These are phyloP conservation scores for Lagerstroemia speciosa DNA, from an alignment of 345 rosid species.

Conservation along the genomic window DNA sequence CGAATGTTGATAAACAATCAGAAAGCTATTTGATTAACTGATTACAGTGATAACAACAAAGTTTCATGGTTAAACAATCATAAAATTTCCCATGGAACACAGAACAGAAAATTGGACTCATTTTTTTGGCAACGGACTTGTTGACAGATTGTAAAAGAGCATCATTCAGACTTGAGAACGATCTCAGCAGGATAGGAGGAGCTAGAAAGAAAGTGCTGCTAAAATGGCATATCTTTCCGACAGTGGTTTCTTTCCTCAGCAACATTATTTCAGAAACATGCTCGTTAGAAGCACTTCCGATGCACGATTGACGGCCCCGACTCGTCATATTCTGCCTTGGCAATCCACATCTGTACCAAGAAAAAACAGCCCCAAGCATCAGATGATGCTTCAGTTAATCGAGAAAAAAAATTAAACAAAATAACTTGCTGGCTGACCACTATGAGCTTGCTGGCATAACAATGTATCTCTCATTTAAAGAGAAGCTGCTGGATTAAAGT, in stretches of 20 bases:
- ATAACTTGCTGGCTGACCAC: not conserved
- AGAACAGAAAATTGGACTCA: not conserved
- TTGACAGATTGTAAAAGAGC: not conserved
- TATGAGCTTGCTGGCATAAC: not conserved
- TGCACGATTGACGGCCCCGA: conserved; percentile 46
- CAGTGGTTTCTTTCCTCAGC: conserved; percentile 15
- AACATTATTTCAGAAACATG: conserved; percentile 11
- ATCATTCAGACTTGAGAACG: not conserved
- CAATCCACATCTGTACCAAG: conserved; percentile 39
- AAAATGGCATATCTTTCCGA: conserved; percentile 16
- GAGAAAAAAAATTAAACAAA: not conserved
- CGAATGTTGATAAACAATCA: too few relatives aligned
- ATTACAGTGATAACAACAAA: not conserved
- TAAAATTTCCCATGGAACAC: not conserved
- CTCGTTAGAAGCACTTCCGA: conserved; percentile 34
- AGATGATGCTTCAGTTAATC: not conserved
- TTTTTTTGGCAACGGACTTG: not conserved
- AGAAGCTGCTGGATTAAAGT: not conserved
- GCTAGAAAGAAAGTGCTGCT: conserved; percentile 16
- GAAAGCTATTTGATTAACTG: not conserved
- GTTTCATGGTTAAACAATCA: not conserved
- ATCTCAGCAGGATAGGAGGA: not conserved
- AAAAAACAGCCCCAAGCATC: not conserved
- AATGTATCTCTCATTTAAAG: not conserved
- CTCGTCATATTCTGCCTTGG: conserved; percentile 41